Percentiles rank a stretch among this genome's conserved stretches.
Conservation (phyloP, 192 early-diverging fungal genomes). For the Coemansia sp. region DNA sequence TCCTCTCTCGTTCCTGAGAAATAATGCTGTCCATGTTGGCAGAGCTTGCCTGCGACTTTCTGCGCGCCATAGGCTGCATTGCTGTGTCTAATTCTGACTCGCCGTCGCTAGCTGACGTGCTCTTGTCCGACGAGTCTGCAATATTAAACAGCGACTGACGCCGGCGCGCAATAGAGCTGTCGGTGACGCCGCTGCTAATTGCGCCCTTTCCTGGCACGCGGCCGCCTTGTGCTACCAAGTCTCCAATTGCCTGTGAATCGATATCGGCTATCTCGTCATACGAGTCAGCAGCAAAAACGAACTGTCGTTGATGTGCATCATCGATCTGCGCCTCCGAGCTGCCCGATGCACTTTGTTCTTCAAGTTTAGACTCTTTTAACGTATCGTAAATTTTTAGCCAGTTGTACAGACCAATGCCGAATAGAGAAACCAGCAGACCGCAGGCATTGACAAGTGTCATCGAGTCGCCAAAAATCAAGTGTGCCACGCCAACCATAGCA, state of each 20-base stretch:
- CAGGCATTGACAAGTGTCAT: conserved; percentile 71
- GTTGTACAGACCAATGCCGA: conserved; percentile 77
- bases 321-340: conserved; percentile 1
- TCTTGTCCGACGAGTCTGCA: not conserved
- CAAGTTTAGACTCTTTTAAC: not conserved
- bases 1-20: conserved; percentile 2
- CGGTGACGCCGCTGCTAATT: conserved; percentile 7
- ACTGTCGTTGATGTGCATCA: conserved; percentile 20
- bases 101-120: conserved; percentile 4
- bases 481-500: conserved; percentile 70
- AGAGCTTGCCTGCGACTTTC: not conserved
- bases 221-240: not conserved
- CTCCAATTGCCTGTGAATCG: not conserved
- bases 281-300: conserved; percentile 27
- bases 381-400: conserved; percentile 62
- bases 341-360: not conserved
- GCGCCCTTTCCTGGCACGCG: conserved; percentile 8
- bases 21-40: not conserved
- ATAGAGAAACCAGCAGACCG: conserved; percentile 76
- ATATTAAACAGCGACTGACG: conserved; percentile 12
- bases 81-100: not conserved
- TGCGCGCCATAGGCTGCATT: not conserved
- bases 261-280: conserved; percentile 25
- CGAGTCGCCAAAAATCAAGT: conserved; percentile 76
- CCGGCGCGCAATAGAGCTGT: conserved; percentile 17